Percentiles rank a stretch among this genome's conserved stretches.
Conservation (phyloP, 2,329 filamentous ascomycete genomes). For the Metarhizium guizhouense region DNA sequence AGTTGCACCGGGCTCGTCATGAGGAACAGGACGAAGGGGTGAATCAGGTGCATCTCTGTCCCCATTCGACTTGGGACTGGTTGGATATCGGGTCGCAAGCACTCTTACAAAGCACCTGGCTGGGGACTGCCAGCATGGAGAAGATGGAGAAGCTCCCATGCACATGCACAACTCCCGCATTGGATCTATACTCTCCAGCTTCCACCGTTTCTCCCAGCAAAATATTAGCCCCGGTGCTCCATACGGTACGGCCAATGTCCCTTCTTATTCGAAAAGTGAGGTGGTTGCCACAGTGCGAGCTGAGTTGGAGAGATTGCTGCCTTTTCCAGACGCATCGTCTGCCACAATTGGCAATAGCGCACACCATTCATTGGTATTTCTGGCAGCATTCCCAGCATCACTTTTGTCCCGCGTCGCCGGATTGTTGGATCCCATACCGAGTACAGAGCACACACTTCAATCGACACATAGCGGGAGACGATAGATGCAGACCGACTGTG, state of each 20-base stretch:
- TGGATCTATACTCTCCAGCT: not conserved
- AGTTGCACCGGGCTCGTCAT: no score
- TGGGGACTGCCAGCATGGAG: no score
- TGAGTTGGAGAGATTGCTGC: not conserved
- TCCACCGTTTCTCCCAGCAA: no score
- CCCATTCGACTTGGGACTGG: no score
- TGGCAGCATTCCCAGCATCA: not conserved
- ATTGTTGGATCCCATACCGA: not conserved
- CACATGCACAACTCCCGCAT: conserved; percentile 2
- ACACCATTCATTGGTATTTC: not conserved
- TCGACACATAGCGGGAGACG: not conserved
- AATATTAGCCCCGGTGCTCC: no score
- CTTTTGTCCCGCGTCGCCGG: not conserved
- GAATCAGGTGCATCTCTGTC: not conserved
- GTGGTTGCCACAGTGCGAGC: not conserved
- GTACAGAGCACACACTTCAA: not conserved
- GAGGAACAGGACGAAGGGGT: no score
- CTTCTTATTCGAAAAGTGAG: not conserved
- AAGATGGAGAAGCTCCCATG: not conserved
- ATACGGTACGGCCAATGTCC: no score
- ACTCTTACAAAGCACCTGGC: no score
- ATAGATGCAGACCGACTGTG: not conserved
- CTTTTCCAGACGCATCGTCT: not conserved
- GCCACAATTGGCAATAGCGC: not conserved
- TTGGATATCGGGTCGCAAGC: no score